Base-by-base conservation (phyloP, 2,329 filamentous ascomycete genomes). In the Xylariaceae sp. region DNA sequence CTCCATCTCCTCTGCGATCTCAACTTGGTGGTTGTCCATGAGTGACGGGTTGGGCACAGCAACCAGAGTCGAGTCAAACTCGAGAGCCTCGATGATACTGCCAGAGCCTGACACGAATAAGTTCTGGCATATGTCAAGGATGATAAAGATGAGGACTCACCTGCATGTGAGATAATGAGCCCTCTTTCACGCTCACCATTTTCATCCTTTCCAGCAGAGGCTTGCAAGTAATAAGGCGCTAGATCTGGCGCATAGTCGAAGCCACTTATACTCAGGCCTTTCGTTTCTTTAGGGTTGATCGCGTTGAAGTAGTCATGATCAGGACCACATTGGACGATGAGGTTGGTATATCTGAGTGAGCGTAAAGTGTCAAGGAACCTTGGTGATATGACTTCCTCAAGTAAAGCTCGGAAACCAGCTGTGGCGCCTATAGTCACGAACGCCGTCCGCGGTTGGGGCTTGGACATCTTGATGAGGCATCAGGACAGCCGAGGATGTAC, bases 371-470 rank as follows among this genome's bases (percentile, higher is more conserved):
- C 58, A 53, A 95, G 75, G 63, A 94, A 91, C 0, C 67, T 59
- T 0, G 77, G 70, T 15, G 76, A 71, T 6, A 95, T 72, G 11
- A 86, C 80, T 31, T 85, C 80, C 39, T 77, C 70, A 48, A 96
- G 78, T 2, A 99, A 80, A 6, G 76, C 69, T 45, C 78, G 75
- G 69, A 99, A 99, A 17, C 86, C 81, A 14, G 91, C 90, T 0
- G 92, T 99, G 6, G 94, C 92, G 49, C 94, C 94, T 30, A 96
- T 87, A 0, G 94, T 97, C 48, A 96, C 86, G 58, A 99, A 88
- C 66, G 89, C 94, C 46, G 73, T 65, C 32, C 68, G 65, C 31
- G 55, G 19, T 18, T 54, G 49, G 33, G 7, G 15, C 45, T 30
- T 39, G 43, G 40, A 15, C 33, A 36, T 36, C 15, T 36, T 36